phyloP scores from a whole-genome alignment of 805 yeast genomes.

The Sporopachydermia quercuum region DNA sequence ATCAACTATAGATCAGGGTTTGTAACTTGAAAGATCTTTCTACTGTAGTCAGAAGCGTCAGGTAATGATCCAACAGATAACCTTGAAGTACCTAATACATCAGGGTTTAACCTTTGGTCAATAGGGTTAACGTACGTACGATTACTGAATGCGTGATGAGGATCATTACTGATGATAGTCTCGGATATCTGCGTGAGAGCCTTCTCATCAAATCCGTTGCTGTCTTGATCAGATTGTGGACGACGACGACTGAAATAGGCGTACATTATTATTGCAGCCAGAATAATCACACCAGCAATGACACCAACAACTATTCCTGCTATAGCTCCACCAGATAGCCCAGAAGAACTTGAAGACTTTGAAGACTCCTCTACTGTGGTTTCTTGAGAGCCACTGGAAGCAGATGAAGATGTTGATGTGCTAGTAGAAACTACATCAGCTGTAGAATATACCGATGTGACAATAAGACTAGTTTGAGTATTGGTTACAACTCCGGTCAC shows the following conservation, averaged over 20 bases:
- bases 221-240: background rate
- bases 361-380: background rate
- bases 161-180: background rate
- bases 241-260: background rate
- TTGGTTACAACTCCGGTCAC: background rate
- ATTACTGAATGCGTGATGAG: background rate
- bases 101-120: slow-evolving; percentile 17
- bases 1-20: slow-evolving; percentile 32
- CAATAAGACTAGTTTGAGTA: background rate
- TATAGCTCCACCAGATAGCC: background rate
- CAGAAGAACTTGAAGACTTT: background rate
- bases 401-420: background rate
- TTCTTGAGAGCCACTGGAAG: background rate
- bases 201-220: slow-evolving; percentile 1
- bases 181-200: background rate
- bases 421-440: background rate
- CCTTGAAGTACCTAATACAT: slow-evolving; percentile 17
- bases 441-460: background rate
- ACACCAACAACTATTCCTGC: background rate
- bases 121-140: slow-evolving; percentile 2
- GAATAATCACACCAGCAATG: background rate
- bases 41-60: slow-evolving; percentile 42
- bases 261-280: background rate
- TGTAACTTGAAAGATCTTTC: slow-evolving; percentile 40
- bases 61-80: slow-evolving; percentile 23